A percentile compares a stretch with the other conserved stretches of the same genome.
Evolutionary conservation across 176 grass and related monocot species (phyloP).

Genomic region (Carex littledalei): DNA sequence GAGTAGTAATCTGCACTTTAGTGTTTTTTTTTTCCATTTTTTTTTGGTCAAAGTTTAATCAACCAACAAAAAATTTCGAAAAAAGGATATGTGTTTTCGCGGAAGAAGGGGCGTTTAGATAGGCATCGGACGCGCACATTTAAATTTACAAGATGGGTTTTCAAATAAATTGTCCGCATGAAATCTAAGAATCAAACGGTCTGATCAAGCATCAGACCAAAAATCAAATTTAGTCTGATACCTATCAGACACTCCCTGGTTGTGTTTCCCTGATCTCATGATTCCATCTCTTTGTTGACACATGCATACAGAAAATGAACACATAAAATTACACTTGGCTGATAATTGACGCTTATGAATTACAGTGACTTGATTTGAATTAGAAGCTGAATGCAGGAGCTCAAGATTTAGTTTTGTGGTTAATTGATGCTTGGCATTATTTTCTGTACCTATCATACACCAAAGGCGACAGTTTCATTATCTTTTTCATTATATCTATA

Average conservation of each 20-base stretch:
- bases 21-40: neutral
- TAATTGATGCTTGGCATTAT: neutral
- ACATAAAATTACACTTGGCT: neutral
- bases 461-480: too few relatives aligned
- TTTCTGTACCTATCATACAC: neutral
- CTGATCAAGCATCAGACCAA: too few relatives aligned
- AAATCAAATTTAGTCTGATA: too few relatives aligned
- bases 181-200: too few relatives aligned
- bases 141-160: too few relatives aligned
- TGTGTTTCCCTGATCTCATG: neutral
- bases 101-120: too few relatives aligned
- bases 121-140: too few relatives aligned
- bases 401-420: neutral
- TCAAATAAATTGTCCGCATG: too few relatives aligned
- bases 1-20: neutral
- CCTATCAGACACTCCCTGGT: too few relatives aligned
- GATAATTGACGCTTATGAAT: neutral
- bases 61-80: neutral
- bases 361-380: neutral
- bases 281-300: neutral
- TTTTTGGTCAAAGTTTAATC: too few relatives aligned
- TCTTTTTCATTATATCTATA: too few relatives aligned
- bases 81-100: neutral
- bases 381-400: neutral
- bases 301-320: neutral